A percentile compares a stretch with the other conserved stretches of the same genome.
Conservation (phyloP, 139 green algal species). For the Asterochloris erici region DNA sequence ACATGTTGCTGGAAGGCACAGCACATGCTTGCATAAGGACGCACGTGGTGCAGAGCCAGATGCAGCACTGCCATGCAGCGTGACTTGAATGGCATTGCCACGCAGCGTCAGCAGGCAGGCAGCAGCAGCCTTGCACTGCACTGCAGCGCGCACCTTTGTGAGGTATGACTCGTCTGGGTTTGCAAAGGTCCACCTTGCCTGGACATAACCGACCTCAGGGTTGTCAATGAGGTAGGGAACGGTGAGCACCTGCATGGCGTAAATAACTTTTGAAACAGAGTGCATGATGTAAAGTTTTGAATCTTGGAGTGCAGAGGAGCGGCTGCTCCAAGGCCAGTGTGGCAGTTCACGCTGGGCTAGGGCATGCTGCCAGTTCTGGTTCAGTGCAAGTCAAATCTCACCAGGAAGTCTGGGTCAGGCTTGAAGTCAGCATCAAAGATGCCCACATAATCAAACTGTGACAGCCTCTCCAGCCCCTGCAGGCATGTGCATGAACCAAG, state of each 20-base stretch:
- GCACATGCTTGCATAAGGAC: no score
- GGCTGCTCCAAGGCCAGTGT: not conserved
- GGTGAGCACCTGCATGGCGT: slow-evolving; percentile 27
- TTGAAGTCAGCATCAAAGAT: slow-evolving; percentile 92
- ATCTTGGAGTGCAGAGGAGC: no score
- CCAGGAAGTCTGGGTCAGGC: slow-evolving; percentile 76
- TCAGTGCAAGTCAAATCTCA: not conserved
- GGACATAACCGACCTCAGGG: slow-evolving; percentile 67
- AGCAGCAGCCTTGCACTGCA: not conserved
- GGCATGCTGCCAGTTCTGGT: not conserved
- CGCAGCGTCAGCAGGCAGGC: not conserved
- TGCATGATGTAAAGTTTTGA: no score
- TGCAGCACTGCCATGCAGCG: no score
- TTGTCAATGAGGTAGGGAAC: slow-evolving; percentile 59
- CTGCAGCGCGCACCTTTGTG: slow-evolving; percentile 52
- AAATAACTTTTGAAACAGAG: not conserved
- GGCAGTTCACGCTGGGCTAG: not conserved
- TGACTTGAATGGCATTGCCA: no score
- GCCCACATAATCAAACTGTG: slow-evolving; percentile 60
- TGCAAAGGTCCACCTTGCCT: slow-evolving; percentile 78
- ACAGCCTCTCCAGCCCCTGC: slow-evolving; percentile 59
- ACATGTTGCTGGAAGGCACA: no score
- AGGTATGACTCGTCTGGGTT: slow-evolving; percentile 85
- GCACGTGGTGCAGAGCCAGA: no score
- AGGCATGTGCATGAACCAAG: not conserved